These are phyloP conservation scores for Leccinum proximum DNA, from an alignment of 1,284 basidiomycete genomes.

Conservation along the genomic window DNA sequence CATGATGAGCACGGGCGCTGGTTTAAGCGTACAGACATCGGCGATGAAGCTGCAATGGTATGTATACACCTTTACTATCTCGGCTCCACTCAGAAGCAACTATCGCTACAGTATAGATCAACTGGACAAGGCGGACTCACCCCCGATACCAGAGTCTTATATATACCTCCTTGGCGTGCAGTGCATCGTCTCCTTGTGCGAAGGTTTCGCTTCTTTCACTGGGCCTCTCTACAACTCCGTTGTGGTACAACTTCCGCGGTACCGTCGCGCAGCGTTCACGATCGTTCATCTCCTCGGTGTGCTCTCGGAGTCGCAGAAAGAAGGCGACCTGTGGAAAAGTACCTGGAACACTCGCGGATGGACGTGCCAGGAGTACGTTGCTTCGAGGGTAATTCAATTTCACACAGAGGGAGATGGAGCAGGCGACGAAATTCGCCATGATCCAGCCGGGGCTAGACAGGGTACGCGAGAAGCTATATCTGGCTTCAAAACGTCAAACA, in stretches of 20 bases:
- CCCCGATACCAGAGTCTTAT: constrained; percentile 89
- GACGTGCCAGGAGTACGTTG: no score
- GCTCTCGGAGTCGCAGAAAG: no score
- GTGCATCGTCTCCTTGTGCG: constrained; percentile 84
- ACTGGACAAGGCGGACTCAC: constrained; percentile 94
- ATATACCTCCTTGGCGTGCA: constrained; percentile 91
- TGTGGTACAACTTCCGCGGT: constrained; percentile 60
- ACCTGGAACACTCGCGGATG: no score
- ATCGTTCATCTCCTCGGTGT: no score
- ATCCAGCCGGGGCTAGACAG: no score
- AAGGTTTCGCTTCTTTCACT: constrained; percentile 79
- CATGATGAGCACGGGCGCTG: constrained; percentile 62
- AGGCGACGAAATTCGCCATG: no score
- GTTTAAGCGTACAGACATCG: constrained; percentile 68
- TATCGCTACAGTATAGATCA: constrained; percentile 78
- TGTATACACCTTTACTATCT: constrained; percentile 21
- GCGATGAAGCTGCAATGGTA: constrained; percentile 87
- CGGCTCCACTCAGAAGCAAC: constrained; percentile 3
- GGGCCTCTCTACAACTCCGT: constrained; percentile 69
- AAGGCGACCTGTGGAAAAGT: no score
- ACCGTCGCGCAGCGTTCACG: no score
- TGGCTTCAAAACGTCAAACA: no score
- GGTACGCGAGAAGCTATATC: no score
- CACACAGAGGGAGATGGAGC: no score
- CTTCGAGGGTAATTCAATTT: no score